Evolutionary conservation across 2,329 filamentous ascomycete species (phyloP).

Genomic region (Pestalotiopsis sp.): DNA sequence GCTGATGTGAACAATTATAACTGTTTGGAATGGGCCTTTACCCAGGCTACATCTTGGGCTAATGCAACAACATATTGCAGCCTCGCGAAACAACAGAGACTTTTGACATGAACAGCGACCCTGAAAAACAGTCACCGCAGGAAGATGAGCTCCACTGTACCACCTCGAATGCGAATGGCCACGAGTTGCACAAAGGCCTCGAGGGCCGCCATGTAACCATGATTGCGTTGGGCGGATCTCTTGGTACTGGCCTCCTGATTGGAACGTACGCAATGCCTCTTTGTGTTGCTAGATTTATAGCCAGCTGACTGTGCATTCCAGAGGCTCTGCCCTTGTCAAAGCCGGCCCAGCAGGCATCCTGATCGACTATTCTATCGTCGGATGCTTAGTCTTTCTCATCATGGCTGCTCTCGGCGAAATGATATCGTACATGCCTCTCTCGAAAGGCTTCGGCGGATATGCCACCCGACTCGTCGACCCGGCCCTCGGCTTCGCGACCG

Average conservation of each 20-base stretch:
- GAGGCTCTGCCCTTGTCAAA: constrained; percentile 39
- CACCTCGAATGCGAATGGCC: not conserved
- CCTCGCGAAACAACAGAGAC: not conserved
- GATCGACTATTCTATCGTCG: constrained; percentile 43
- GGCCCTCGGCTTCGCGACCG: constrained; percentile 11
- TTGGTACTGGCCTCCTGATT: constrained; percentile 74
- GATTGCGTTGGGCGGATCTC: constrained; percentile 54
- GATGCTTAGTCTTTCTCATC: not conserved
- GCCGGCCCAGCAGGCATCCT: constrained; percentile 47
- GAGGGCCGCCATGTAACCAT: constrained; percentile 36
- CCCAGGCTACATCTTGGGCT: not conserved
- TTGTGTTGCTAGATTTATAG: not conserved
- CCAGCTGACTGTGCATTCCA: not conserved
- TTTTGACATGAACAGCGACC: not conserved
- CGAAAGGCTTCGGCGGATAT: constrained; percentile 1
- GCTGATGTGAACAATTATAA: not conserved
- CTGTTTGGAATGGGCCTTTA: not conserved
- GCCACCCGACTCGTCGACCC: constrained; percentile 13
- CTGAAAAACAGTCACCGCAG: not conserved
- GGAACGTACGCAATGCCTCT: constrained; percentile 63
- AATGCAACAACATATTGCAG: not conserved
- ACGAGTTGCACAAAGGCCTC: constrained; percentile 22
- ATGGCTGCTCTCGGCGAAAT: constrained; percentile 8
- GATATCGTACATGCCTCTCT: constrained; percentile 6
- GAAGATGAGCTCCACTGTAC: not conserved